Base-by-base conservation (phyloP, 768 basidiomycete genomes). In the Lactarius pseudohatsudake region DNA sequence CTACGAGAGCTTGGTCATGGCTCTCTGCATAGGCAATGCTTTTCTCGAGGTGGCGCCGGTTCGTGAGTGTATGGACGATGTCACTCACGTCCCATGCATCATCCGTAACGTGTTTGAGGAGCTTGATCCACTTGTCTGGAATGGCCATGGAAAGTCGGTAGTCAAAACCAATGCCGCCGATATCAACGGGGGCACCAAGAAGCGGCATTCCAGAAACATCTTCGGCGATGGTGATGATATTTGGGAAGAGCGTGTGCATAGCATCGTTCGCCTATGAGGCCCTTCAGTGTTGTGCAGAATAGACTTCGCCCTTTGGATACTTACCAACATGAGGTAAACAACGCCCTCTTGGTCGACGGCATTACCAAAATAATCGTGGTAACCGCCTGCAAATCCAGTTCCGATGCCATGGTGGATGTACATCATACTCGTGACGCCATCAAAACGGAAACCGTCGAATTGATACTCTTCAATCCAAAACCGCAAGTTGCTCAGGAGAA, bases 381-480 rank as follows among this genome's bases (percentile, higher is more conserved):
- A 99, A 15, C 93, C 96, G 32, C 96, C 96, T 50, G 94, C 96
- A 79, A 99, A 99, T 20, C 96, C 97, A 9, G 95, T 86, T 18
- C 96, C 96, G 72, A 98, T 98, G 11, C 97, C 97, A 77, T 98
- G 97, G 74, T 99, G 97, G 60, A 86, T 79, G 79, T 98, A 99
- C 94, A 99, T 96, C 96, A 98, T 98, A 74, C 94, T 96, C 4
- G 97, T 99, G 57, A 99, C 97, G 32, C 97, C 97, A 71, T 99
- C 97, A 75, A 99, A 99, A 53, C 97, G 82, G 85, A 98, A 99
- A 13, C 97, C 97, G 72, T 98, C 97, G 75, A 99, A 98, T 71
- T 85, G 85, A 78, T 91, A 99, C 74, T 93, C 91, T 66, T 99
- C 96, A 77, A 98, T 86, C 81, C 89, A 99, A 82, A 89, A 99